These are phyloP conservation scores for Vickermania ingenoplastis DNA, from an alignment of 208 protist species.

Conservation along the genomic window DNA sequence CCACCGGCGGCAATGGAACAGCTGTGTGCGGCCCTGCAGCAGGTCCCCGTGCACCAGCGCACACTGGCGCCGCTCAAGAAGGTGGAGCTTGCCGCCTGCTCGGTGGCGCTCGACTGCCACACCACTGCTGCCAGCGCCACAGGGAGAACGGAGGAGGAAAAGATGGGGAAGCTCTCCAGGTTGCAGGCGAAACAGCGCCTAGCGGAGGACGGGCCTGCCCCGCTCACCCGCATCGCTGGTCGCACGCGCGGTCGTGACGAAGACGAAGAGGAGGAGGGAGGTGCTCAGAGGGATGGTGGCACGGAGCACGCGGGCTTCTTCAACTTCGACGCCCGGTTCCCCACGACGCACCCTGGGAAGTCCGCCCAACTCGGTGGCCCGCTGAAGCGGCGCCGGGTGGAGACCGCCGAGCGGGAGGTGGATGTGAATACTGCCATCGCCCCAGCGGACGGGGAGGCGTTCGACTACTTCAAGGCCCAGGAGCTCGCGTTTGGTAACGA, in stretches of 20 bases:
- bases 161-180: background rate
- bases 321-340: constrained; percentile 27
- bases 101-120: constrained; percentile 27
- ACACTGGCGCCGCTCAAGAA: constrained; percentile 43
- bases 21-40: constrained; percentile 20
- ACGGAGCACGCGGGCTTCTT: constrained; percentile 26
- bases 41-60: constrained; percentile 43
- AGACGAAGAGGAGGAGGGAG: constrained; percentile 20
- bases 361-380: background rate
- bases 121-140: background rate
- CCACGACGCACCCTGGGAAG: constrained; percentile 1
- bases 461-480: constrained; percentile 66
- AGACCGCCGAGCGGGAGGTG: constrained; percentile 18
- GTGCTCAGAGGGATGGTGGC: background rate
- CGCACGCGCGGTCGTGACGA: constrained; percentile 49
- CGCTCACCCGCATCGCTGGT: constrained; percentile 24
- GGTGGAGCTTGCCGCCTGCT: constrained; percentile 28
- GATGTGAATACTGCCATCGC: constrained; percentile 40
- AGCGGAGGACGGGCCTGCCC: constrained; percentile 2
- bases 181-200: background rate
- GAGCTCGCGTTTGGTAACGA: constrained; percentile 63
- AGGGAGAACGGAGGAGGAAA: too few species aligned
- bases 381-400: constrained; percentile 33
- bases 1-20: constrained; percentile 24
- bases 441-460: constrained; percentile 12